Evolutionary conservation across 306 rosid species (phyloP).

Genomic region (Spatholobus suberectus): DNA sequence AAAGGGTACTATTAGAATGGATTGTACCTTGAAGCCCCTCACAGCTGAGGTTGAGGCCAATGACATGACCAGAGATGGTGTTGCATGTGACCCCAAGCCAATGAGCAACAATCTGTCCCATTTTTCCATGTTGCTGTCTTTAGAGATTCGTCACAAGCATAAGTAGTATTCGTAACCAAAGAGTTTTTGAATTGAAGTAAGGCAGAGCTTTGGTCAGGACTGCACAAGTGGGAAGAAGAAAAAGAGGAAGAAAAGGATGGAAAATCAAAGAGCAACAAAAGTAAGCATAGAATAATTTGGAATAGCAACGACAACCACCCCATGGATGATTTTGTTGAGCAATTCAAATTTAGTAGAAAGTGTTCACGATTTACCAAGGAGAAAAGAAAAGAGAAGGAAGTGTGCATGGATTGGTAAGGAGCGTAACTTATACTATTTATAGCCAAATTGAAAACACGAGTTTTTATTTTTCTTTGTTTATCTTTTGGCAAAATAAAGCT

Average conservation of each 20-base stretch:
- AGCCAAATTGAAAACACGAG: not conserved
- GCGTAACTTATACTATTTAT: not conserved
- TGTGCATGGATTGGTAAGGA: not conserved
- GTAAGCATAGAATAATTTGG: not conserved
- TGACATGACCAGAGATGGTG: not conserved
- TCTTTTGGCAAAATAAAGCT: not conserved
- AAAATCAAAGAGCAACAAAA: not conserved
- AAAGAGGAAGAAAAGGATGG: not conserved
- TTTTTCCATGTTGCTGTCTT: slow-evolving; percentile 21
- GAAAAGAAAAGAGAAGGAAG: not conserved
- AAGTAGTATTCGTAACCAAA: not conserved
- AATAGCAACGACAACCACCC: not conserved
- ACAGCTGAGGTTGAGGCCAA: slow-evolving; percentile 25
- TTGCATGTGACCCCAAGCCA: slow-evolving; percentile 29
- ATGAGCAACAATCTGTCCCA: too few species aligned
- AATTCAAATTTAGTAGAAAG: not conserved
- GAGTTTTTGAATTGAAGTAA: slow-evolving; percentile 32
- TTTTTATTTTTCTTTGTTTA: not conserved
- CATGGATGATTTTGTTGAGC: slow-evolving; percentile 38
- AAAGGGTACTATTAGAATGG: not conserved
- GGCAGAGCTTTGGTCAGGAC: slow-evolving; percentile 3
- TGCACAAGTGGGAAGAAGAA: not conserved
- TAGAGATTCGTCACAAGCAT: not conserved
- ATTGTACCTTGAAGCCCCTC: not conserved
- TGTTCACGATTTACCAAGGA: not conserved